phyloP scores from a whole-genome alignment of 139 green algal species.

The Choricystis sp. region DNA sequence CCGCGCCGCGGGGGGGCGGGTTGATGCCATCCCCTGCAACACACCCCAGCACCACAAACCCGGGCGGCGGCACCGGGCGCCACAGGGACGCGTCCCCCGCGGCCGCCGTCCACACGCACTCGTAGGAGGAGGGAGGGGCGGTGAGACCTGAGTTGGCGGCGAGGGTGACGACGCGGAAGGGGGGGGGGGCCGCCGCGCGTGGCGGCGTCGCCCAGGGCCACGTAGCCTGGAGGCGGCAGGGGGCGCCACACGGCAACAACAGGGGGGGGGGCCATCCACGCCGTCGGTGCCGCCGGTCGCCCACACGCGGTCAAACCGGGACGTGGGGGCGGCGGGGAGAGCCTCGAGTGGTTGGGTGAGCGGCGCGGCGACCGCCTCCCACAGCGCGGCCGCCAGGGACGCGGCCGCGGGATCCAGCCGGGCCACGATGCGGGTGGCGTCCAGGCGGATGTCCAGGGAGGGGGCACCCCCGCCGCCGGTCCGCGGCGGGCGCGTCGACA shows the following conservation, averaged over 20 bases:
- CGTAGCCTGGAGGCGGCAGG: conserved; percentile 52
- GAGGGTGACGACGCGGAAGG: conserved; percentile 46
- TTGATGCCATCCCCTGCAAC: conserved; percentile 20
- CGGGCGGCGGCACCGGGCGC: conserved; percentile 42
- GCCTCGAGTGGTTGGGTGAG: conserved; percentile 9
- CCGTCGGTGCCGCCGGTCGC: conserved; percentile 9
- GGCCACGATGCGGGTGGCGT: conserved; percentile 24
- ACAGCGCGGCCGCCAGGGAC: conserved; percentile 30
- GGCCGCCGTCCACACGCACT: conserved; percentile 23
- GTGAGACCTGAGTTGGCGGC: conserved; percentile 63
- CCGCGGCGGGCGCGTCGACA: conserved; percentile 11
- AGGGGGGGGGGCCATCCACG: conserved; percentile 19
- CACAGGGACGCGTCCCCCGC: conserved; percentile 28
- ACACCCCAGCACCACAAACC: conserved; percentile 62
- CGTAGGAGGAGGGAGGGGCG: conserved; percentile 38
- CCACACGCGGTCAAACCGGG: conserved; percentile 51
- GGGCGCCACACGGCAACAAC: conserved; percentile 70
- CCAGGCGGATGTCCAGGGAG: conserved; percentile 26
- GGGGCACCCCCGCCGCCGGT: not conserved
- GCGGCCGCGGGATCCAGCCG: conserved; percentile 49
- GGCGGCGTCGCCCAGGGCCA: conserved; percentile 50
- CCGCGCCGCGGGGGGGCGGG: conserved; percentile 16
- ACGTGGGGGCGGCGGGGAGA: conserved; percentile 28
- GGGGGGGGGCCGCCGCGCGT: conserved; percentile 25
- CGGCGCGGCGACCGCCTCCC: conserved; percentile 29